Evolutionary conservation across 345 rosid genomes (phyloP).

Genomic region (Toxicodendron radicans): DNA sequence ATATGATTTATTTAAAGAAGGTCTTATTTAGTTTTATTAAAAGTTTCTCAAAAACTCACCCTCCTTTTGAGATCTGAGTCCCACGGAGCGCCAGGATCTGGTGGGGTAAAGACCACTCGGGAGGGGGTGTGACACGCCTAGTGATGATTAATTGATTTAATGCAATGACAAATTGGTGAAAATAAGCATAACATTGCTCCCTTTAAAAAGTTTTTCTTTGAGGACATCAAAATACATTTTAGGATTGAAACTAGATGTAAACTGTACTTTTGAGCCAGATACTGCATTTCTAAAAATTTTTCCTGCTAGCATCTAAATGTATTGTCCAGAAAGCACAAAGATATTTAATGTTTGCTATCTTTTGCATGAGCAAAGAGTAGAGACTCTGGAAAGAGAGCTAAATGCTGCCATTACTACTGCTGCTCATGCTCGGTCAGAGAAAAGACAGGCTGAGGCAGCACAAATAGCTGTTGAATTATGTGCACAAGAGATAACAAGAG

Average conservation of each 20-base stretch:
- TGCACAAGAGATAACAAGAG: conserved; percentile 72
- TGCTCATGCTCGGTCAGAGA: conserved; percentile 89
- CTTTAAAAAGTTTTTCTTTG: neutral
- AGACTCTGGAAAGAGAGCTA: conserved; percentile 90
- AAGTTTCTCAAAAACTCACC: no score
- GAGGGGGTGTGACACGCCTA: no score
- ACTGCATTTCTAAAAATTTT: neutral
- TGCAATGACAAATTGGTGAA: neutral
- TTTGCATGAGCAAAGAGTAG: conserved; percentile 76
- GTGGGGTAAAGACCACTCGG: no score
- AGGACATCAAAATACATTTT: neutral
- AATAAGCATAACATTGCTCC: neutral
- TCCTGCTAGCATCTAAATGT: neutral
- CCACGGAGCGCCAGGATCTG: no score
- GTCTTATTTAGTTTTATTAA: no score
- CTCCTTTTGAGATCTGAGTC: no score
- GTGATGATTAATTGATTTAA: neutral
- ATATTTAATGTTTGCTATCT: conserved; percentile 9
- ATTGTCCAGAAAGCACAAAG: neutral
- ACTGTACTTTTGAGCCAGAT: neutral
- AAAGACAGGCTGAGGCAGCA: conserved; percentile 87
- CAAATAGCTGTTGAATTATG: conserved; percentile 86
- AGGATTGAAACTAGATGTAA: neutral
- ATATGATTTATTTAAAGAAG: no score
- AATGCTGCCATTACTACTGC: conserved; percentile 97